Base-by-base conservation (phyloP, 2,329 filamentous ascomycete species). In the Trichoderma guizhouense region DNA sequence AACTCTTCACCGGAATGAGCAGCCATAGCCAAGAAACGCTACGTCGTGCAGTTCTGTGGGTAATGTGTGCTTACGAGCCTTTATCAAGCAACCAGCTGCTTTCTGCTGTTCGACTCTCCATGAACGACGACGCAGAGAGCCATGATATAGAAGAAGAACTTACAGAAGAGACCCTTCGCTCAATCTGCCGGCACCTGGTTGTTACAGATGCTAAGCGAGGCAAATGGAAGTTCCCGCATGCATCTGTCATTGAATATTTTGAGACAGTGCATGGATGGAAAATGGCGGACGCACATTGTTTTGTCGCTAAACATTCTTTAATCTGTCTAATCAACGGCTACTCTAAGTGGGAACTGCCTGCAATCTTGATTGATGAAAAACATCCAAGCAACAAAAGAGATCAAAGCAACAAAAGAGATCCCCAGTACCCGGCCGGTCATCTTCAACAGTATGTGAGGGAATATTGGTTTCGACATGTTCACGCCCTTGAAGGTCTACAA, bases 191-290 rank as follows among this genome's bases (percentile, higher is more conserved):
- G 5, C 66, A 69, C 18, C n/a, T 69, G 11, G n/a, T 69, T 62
- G 55, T 69, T 2, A 53, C 26, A 12, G 66, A 69, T n/a, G 14
- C 39, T 4, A 5, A 69, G 66, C 7, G 2, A 15, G 21, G 8
- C 4, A 1, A n/a, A 26, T 69, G 66, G 66, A 69, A 61, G 34
- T 69, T 69, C 12, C 66, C 66, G 2, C 66, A 69, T 36, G 36
- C 66, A 30, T 69, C 66, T 1, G 39, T 69, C 11, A 69, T 69
- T 43, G 66, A 69, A n/a, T 69, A 69, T 9, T 69, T 62, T 32
- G 66, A 69, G 36, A 57, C 32, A 32, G n/a, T 3, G 28, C 66
- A 69, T 36, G 24, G 2, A 2, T 62, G 57, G 66, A 26, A 11
- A n/a, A 61, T 62, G 9, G 55, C 32, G 18, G 2, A 47, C 7